A percentile compares a stretch with the other conserved stretches of the same genome.
These are phyloP conservation scores for Nemania sp. DNA, from an alignment of 2,329 filamentous ascomycete genomes.

Conservation along the genomic window DNA sequence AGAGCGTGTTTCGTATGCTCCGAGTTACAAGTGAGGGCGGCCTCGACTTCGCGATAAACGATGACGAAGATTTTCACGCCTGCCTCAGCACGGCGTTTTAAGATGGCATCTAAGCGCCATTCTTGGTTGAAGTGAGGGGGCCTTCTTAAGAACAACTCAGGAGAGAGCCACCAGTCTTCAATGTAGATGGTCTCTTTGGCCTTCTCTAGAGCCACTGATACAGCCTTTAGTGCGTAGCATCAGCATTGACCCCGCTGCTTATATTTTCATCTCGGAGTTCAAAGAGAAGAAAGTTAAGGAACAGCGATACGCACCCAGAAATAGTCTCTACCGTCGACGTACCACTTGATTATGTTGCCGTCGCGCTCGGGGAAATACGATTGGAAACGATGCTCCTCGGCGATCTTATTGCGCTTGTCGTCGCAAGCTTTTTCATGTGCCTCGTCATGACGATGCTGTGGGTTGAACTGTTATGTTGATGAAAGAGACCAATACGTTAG, in stretches of 20 bases:
- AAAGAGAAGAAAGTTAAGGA: background rate
- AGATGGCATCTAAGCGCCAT: slow-evolving; percentile 85
- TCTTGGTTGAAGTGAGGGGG: slow-evolving; percentile 86
- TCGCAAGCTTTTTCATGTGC: slow-evolving; percentile 89
- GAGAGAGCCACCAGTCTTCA: slow-evolving; percentile 96
- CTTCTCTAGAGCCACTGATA: slow-evolving; percentile 88
- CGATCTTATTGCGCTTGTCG: slow-evolving; percentile 78
- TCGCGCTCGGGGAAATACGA: slow-evolving; percentile 91
- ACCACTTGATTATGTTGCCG: slow-evolving; percentile 93
- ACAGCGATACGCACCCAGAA: slow-evolving; percentile 71
- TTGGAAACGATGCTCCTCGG: slow-evolving; percentile 82
- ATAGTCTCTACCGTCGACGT: slow-evolving; percentile 94
- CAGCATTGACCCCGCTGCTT: slow-evolving; percentile 5
- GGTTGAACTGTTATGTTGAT: slow-evolving; percentile 72
- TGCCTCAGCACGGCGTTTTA: slow-evolving; percentile 89
- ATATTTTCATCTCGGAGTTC: background rate
- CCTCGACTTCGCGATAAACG: slow-evolving; percentile 89
- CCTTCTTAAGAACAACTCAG: slow-evolving; percentile 85
- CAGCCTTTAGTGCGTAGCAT: slow-evolving; percentile 62
- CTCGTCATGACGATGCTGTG: slow-evolving; percentile 92
- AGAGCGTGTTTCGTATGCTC: slow-evolving; percentile 91
- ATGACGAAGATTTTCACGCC: slow-evolving; percentile 95
- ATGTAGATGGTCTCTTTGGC: slow-evolving; percentile 97
- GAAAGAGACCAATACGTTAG: slow-evolving; percentile 28
- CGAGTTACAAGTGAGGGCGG: slow-evolving; percentile 90